Base-by-base conservation (phyloP, 2,329 filamentous ascomycete species). In the Diaporthe velutina region DNA sequence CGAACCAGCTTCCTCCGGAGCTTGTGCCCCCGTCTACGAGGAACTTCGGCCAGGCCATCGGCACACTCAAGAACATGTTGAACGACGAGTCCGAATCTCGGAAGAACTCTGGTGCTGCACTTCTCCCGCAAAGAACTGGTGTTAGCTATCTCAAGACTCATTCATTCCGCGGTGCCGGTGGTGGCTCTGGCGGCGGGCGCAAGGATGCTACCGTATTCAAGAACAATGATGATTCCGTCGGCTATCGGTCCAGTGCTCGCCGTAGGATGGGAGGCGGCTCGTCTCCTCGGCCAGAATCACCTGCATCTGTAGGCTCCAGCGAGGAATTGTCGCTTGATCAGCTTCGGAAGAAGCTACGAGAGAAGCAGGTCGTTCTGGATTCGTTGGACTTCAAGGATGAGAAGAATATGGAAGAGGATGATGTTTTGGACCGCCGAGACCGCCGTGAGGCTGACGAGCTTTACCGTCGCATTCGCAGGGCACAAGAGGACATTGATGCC, bases 201-300 rank as follows among this genome's bases (percentile, higher is more conserved):
- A 98, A 98, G 83, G 97, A 99, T 85, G 97, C 94, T 3, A 99
- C 97, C 0, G 94, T 98, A 4, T 99, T 96, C 85, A 96, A 97
- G 81, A 98, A 98, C 82, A 97, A 98, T 78, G 95, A 98, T 79
- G 95, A 98, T 78, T 93, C 95, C 75, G 91, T 97, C 79, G 95
- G 95, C 7, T 99, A 99, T 81, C 93, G 93, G 79, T 98, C 97
- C 17, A 98, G 96, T 83, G 97, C 97, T 71, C 94, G 97, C 77
- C 94, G 96, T 77, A 92, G 97, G 78, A 85, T 97, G 73, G 95
- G 94, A 54, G 88, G 88, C 67, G 92, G 91, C 75, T 87, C 87
- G 55, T 97, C 95, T 12, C 95, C 95, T 64, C 96, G 95, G 2
- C 95, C 96, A 9, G 92, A 93, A 38, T 93, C 93, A 5, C 94